Conservation (phyloP, 2,329 filamentous ascomycete genomes). For the Bipolaris zeicola region DNA sequence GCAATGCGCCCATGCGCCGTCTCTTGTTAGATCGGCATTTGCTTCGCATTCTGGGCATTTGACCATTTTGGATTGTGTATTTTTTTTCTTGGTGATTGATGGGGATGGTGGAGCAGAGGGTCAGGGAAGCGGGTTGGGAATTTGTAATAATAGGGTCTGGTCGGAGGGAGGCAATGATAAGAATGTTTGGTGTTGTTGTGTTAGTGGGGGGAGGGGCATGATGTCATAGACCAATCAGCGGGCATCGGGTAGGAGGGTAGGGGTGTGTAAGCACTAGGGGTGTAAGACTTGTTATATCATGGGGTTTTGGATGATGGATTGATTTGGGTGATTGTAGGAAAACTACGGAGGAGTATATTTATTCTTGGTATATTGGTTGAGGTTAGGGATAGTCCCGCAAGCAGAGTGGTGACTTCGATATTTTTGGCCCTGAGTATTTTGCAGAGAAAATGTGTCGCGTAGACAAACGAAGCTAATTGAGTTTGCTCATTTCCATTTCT, state of each 20-base stretch:
- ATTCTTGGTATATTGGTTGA: too few species aligned
- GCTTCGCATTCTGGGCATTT: slow-evolving; percentile 39
- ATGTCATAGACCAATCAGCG: slow-evolving; percentile 17
- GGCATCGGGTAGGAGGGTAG: not conserved
- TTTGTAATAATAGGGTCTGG: not conserved
- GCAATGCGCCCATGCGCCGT: slow-evolving; percentile 38
- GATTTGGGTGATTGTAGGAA: too few species aligned
- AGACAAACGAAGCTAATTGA: too few species aligned
- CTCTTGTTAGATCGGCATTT: slow-evolving; percentile 36
- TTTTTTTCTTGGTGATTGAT: too few species aligned
- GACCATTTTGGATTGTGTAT: slow-evolving; percentile 20
- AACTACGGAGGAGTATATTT: too few species aligned
- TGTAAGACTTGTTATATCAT: too few species aligned
- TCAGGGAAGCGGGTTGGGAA: not conserved
- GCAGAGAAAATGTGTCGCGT: too few species aligned
- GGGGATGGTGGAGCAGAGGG: not conserved
- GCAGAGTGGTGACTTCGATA: too few species aligned
- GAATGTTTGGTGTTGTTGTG: not conserved
- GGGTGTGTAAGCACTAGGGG: not conserved
- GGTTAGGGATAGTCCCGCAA: too few species aligned
- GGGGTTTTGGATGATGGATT: too few species aligned
- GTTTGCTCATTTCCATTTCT: too few species aligned
- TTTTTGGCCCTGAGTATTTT: too few species aligned
- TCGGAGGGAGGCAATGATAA: not conserved
- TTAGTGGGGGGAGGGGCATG: slow-evolving; percentile 19